Evolutionary conservation across 2,329 filamentous ascomycete genomes (phyloP), one percentile per base, ranked within the genome.

Genomic region (Mycosphaerella sp.): DNA sequence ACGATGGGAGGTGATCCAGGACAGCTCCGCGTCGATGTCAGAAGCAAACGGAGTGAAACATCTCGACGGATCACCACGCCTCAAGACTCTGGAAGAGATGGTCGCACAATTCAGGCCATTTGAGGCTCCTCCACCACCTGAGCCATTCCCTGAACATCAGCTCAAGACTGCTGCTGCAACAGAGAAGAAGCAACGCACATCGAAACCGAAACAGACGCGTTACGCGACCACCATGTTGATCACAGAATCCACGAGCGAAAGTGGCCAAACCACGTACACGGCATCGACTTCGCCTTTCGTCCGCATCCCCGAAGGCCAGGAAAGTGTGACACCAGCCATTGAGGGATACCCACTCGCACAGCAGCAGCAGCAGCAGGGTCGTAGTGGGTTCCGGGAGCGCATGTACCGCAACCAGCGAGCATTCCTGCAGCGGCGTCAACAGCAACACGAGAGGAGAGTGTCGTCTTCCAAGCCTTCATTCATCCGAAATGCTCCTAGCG

Each of bases 81-180:
- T 62, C 42, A 68, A 67, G 39, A 70, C 64, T 5, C 57, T 76
- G 21, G 72, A 75, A 29, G 68, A 73, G 48, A 60, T 73, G 40
- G 69, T 75, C 17, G 62, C 70, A 39, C 67, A 68, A 42, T 69
- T 92, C 65, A 74, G 84, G 45, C 91, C 91, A 6, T 97, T 95
- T 75, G 80, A 84, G 52, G 86, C 89, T 21, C 93, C 92, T n/a
- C 88, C 91, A 17, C 75, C 85, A 42, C 93, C 92, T 0, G 74
- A 82, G 57, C 81, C 87, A 1, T 74, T 67, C 57, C 44, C 59
- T 1, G 53, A 57, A 17, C 59, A 63, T 34, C 36, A 48, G 12
- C 59, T 58, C 29, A 47, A 38, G 34, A 4, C 34, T 12, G 2
- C 8, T 11, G 34, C 8, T 38, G 34, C 12, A 4, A 38, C 50